Evolutionary conservation across 441 rosid species (phyloP).

Genomic region (Populus trichocarpa): DNA sequence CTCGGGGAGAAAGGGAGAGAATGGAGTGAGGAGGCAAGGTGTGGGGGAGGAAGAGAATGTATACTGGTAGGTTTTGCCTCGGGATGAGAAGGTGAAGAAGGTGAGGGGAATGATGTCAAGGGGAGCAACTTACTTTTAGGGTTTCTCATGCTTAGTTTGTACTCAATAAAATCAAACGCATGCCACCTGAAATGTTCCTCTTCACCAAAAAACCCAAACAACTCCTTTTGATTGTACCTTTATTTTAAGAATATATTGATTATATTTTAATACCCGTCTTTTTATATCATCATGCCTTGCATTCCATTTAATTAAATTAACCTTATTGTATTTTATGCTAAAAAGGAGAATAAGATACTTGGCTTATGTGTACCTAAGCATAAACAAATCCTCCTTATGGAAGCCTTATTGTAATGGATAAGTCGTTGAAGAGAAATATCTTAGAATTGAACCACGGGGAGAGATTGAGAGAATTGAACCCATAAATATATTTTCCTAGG

Average conservation of each 20-base stretch:
- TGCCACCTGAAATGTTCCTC: constrained; percentile 59
- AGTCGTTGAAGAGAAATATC: too few species aligned
- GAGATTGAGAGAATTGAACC: too few species aligned
- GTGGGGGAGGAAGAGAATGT: constrained; percentile 21
- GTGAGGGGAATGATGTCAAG: constrained; percentile 69
- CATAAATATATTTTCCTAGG: too few species aligned
- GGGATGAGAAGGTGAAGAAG: constrained; percentile 57
- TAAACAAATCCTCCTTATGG: constrained; percentile 5
- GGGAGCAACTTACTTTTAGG: constrained; percentile 55
- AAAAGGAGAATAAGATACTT: constrained; percentile 35
- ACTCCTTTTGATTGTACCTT: constrained; percentile 38
- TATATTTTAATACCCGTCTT: constrained; percentile 19
- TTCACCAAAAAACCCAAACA: constrained; percentile 18
- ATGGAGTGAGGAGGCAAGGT: constrained; percentile 7
- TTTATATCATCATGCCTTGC: constrained; percentile 27
- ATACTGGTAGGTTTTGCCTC: constrained; percentile 38
- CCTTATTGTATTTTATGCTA: neutral
- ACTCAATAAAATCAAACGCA: constrained; percentile 57
- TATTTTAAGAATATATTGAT: constrained; percentile 5
- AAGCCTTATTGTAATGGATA: too few species aligned
- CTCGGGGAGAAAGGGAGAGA: neutral
- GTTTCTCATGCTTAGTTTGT: constrained; percentile 65
- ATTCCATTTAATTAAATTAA: constrained; percentile 21
- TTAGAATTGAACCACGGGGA: too few species aligned
- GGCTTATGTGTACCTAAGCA: constrained; percentile 35